Percentiles rank a stretch among this genome's conserved stretches.
phyloP scores from a whole-genome alignment of 495 filamentous ascomycete genomes.

The Halenospora varia region DNA sequence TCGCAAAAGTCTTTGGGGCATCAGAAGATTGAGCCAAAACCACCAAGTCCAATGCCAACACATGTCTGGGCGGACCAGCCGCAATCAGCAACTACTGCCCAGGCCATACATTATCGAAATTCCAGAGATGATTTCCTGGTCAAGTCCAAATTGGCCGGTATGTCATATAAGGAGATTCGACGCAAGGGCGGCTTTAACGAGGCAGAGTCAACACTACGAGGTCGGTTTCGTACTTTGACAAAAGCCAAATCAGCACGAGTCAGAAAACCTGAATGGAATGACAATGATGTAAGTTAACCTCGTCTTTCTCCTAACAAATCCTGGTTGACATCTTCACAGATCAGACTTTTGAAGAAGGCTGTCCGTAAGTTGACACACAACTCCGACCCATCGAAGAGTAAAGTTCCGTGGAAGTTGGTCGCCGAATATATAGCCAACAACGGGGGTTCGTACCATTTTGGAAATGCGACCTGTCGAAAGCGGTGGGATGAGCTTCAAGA shows the following conservation, averaged over 20 bases:
- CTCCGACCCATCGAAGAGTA: conserved; percentile 30
- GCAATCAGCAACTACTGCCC: neutral
- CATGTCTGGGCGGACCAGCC: neutral
- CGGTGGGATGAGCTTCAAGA: conserved; percentile 56
- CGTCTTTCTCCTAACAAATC: neutral
- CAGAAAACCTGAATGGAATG: conserved; percentile 73
- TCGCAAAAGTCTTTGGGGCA: neutral
- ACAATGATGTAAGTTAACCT: conserved; percentile 63
- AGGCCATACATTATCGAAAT: conserved; percentile 18
- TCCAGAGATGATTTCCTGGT: conserved; percentile 62
- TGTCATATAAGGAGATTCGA: conserved; percentile 80
- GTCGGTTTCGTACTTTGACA: conserved; percentile 73
- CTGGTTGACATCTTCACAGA: conserved; percentile 30
- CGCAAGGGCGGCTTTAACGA: conserved; percentile 60
- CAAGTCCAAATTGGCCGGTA: conserved; percentile 54
- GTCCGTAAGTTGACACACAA: conserved; percentile 35
- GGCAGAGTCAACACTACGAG: conserved; percentile 84
- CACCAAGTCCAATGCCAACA: neutral
- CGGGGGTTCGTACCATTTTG: conserved; percentile 82
- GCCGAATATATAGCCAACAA: conserved; percentile 63
- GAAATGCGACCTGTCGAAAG: conserved; percentile 83
- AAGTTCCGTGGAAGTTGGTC: conserved; percentile 81
- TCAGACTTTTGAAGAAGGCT: conserved; percentile 43
- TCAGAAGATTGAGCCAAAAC: conserved; percentile 13
- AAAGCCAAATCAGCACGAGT: conserved; percentile 71